These are phyloP conservation scores for Mycena sanguinolenta DNA, from an alignment of 768 basidiomycete genomes.

Conservation along the genomic window DNA sequence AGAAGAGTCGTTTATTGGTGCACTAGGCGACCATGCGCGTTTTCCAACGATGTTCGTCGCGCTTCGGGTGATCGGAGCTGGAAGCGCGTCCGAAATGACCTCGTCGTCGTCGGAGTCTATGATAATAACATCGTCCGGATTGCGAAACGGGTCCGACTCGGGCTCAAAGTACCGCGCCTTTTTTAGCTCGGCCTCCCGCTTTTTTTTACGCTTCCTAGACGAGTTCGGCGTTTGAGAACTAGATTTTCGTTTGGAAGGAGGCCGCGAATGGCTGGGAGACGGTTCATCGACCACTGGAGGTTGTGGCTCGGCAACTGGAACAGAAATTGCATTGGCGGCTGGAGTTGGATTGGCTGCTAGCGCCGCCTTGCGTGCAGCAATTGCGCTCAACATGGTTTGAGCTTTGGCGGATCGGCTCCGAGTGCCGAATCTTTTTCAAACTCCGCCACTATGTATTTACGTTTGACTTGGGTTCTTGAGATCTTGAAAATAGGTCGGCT, in stretches of 20 bases:
- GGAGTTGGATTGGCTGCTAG: slow-evolving; percentile 45
- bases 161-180: slow-evolving; percentile 51
- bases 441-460: too few species aligned
- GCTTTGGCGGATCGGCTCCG: not conserved
- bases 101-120: slow-evolving; percentile 54
- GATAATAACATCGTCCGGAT: slow-evolving; percentile 55
- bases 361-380: slow-evolving; percentile 79
- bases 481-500: too few species aligned
- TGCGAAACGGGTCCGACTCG: slow-evolving; percentile 47
- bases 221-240: slow-evolving; percentile 42
- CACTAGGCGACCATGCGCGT: slow-evolving; percentile 74
- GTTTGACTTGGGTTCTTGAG: too few species aligned
- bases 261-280: slow-evolving; percentile 36
- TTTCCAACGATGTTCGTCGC: slow-evolving; percentile 32
- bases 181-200: slow-evolving; percentile 45
- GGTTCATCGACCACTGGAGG: slow-evolving; percentile 30
- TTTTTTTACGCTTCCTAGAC: slow-evolving; percentile 45
- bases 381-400: slow-evolving; percentile 72
- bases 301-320: not conserved
- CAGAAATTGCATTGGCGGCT: slow-evolving; percentile 42
- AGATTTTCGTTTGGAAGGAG: slow-evolving; percentile 61
- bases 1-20: slow-evolving; percentile 61
- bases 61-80: slow-evolving; percentile 34
- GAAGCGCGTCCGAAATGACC: slow-evolving; percentile 42
- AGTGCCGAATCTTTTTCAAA: not conserved